Evolutionary conservation across 441 rosid genomes (phyloP).

Genomic region (Jatropha multifida): DNA sequence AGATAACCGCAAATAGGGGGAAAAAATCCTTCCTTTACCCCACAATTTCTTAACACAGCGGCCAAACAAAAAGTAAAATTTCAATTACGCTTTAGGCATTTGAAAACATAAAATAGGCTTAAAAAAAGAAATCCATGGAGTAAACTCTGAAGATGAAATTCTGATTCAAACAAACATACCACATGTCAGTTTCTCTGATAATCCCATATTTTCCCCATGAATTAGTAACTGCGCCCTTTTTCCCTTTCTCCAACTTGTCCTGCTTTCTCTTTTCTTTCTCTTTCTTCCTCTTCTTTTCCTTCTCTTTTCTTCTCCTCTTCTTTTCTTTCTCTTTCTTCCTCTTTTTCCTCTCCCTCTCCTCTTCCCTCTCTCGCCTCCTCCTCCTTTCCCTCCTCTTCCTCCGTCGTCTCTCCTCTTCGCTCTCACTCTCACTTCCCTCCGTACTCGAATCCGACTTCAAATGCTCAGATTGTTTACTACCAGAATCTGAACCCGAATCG

Average conservation of each 20-base stretch:
- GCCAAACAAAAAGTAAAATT: not conserved
- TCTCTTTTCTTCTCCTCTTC: slow-evolving; percentile 22
- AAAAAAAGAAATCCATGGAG: too few relatives aligned
- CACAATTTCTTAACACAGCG: not conserved
- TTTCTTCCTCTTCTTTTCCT: slow-evolving; percentile 30
- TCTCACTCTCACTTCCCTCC: slow-evolving; percentile 38
- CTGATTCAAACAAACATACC: slow-evolving; percentile 38
- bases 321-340: slow-evolving; percentile 16
- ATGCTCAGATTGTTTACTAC: slow-evolving; percentile 31
- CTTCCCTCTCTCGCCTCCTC: slow-evolving; percentile 33
- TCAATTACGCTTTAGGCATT: not conserved
- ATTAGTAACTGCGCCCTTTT: slow-evolving; percentile 83
- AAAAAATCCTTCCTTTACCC: not conserved
- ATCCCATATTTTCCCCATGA: slow-evolving; percentile 93
- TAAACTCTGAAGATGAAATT: not conserved
- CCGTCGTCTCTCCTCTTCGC: slow-evolving; percentile 23
- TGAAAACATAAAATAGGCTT: not conserved
- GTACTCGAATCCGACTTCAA: slow-evolving; percentile 44
- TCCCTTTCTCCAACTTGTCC: slow-evolving; percentile 65
- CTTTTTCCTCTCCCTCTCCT: slow-evolving; percentile 24
- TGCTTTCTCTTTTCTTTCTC: slow-evolving; percentile 44
- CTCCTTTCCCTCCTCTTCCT: slow-evolving; percentile 35
- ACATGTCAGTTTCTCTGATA: slow-evolving; percentile 94
- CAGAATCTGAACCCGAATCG: not conserved
- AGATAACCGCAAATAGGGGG: not conserved